Conservation (phyloP, 805 yeast species). For the Wickerhamiella australiensis region DNA sequence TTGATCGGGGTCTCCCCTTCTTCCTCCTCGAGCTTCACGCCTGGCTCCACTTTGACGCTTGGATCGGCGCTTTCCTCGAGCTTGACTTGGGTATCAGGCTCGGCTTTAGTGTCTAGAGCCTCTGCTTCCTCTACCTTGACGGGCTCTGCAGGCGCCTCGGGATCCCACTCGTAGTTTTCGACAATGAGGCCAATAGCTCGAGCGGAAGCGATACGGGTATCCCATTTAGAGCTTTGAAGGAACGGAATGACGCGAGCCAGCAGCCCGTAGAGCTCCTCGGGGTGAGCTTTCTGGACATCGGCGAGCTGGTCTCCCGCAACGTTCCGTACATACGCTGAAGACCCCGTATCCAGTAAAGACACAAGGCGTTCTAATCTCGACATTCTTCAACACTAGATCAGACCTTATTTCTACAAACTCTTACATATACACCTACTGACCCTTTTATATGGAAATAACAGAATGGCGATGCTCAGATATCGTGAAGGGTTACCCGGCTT, state of each 20-base stretch:
- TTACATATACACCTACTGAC: constrained; percentile 6
- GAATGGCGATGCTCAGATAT: not conserved
- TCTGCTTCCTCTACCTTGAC: constrained; percentile 11
- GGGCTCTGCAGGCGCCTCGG: constrained; percentile 26
- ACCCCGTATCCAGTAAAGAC: constrained; percentile 70
- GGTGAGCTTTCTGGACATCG: constrained; percentile 86
- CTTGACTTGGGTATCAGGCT: constrained; percentile 1
- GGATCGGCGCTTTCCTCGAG: constrained; percentile 21
- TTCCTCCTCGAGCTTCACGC: too few species aligned
- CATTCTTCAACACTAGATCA: constrained; percentile 13
- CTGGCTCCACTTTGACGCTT: constrained; percentile 18
- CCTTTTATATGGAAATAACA: constrained; percentile 3
- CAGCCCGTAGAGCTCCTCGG: constrained; percentile 76
- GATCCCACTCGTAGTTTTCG: constrained; percentile 75
- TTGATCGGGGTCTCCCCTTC: too few species aligned
- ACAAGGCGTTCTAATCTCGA: constrained; percentile 27
- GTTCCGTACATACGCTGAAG: constrained; percentile 82
- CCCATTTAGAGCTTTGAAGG: constrained; percentile 78
- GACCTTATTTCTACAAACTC: not conserved
- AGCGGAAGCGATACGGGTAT: constrained; percentile 89
- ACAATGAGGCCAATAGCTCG: constrained; percentile 90
- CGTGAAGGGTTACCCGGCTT: constrained; percentile 10
- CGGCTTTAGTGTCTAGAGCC: constrained; percentile 21
- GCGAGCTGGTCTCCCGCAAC: constrained; percentile 97
- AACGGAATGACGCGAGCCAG: constrained; percentile 87